phyloP scores from a whole-genome alignment of 768 basidiomycete genomes.

The Naganishia randhawae region DNA sequence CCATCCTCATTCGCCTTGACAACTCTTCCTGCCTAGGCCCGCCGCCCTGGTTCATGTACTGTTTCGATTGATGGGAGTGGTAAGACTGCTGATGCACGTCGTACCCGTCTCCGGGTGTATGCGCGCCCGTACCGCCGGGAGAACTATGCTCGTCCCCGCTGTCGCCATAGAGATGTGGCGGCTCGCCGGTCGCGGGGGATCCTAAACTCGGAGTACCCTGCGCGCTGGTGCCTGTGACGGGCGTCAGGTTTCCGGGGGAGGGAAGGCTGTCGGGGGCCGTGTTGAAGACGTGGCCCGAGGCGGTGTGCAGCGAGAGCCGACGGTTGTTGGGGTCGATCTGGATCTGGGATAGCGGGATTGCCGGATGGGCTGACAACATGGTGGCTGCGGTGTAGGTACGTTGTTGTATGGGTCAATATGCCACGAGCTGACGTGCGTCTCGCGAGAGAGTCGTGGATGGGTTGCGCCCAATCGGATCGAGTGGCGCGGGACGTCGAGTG shows the following conservation, averaged over 20 bases:
- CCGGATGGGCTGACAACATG: slow-evolving; percentile 47
- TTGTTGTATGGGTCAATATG: too few relatives aligned
- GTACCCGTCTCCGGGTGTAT: slow-evolving; percentile 2
- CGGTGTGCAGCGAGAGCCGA: slow-evolving; percentile 43
- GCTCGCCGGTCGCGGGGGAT: not conserved
- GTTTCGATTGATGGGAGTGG: not conserved
- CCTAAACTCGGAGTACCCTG: not conserved
- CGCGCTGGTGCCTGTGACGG: not conserved
- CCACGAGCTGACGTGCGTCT: too few relatives aligned
- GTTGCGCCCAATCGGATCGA: too few relatives aligned
- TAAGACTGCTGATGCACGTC: slow-evolving; percentile 4
- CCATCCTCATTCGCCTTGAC: slow-evolving; percentile 22
- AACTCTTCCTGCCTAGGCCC: slow-evolving; percentile 14
- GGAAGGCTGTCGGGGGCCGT: slow-evolving; percentile 29
- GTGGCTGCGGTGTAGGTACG: not conserved
- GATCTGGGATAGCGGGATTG: slow-evolving; percentile 44
- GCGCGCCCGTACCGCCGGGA: not conserved
- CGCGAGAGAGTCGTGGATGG: too few relatives aligned
- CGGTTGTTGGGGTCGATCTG: slow-evolving; percentile 33
- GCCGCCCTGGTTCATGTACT: slow-evolving; percentile 15
- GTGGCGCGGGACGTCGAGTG: too few relatives aligned
- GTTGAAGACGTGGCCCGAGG: slow-evolving; percentile 37
- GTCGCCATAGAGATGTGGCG: not conserved
- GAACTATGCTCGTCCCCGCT: slow-evolving; percentile 13
- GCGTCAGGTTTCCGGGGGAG: slow-evolving; percentile 8